phyloP scores from a whole-genome alignment of 208 protist species.

The Trypanosomatidae sp. region DNA sequence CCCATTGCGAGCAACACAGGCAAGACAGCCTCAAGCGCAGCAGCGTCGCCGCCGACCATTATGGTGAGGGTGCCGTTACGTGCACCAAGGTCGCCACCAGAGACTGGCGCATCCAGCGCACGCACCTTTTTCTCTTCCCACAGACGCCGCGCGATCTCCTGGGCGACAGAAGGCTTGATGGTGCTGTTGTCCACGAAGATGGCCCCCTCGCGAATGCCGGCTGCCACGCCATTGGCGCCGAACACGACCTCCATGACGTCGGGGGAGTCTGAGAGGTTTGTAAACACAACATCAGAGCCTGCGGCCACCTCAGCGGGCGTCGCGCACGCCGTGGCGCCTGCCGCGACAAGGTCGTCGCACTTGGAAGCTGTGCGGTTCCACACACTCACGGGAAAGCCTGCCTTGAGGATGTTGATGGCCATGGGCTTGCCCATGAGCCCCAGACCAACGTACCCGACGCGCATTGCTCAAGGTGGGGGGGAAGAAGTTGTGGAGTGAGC shows the following conservation, averaged over 20 bases:
- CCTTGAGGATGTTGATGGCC: slow-evolving; percentile 87
- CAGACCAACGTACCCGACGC: slow-evolving; percentile 92
- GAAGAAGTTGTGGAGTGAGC: not conserved
- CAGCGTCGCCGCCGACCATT: slow-evolving; percentile 94
- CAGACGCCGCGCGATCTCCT: slow-evolving; percentile 80
- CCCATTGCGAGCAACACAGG: slow-evolving; percentile 85
- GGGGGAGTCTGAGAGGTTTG: slow-evolving; percentile 91
- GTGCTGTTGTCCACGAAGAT: slow-evolving; percentile 97
- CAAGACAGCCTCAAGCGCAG: slow-evolving; percentile 58
- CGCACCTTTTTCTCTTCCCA: slow-evolving; percentile 74
- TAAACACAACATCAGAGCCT: slow-evolving; percentile 89
- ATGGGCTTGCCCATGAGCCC: slow-evolving; percentile 95
- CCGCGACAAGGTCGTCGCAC: slow-evolving; percentile 71
- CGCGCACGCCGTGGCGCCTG: slow-evolving; percentile 61
- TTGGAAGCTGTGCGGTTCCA: slow-evolving; percentile 89
- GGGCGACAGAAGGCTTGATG: slow-evolving; percentile 91
- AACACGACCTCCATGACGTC: slow-evolving; percentile 92
- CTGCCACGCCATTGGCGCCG: slow-evolving; percentile 73
- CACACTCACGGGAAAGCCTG: slow-evolving; percentile 83
- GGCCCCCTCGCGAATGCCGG: slow-evolving; percentile 61
- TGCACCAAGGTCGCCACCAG: slow-evolving; percentile 94
- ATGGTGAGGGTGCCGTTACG: slow-evolving; percentile 93
- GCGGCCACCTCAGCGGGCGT: slow-evolving; percentile 85
- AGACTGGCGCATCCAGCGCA: slow-evolving; percentile 94
- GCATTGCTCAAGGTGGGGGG: slow-evolving; percentile 20